phyloP scores from a whole-genome alignment of 192 early-diverging fungal species.

The Backusella circina region DNA sequence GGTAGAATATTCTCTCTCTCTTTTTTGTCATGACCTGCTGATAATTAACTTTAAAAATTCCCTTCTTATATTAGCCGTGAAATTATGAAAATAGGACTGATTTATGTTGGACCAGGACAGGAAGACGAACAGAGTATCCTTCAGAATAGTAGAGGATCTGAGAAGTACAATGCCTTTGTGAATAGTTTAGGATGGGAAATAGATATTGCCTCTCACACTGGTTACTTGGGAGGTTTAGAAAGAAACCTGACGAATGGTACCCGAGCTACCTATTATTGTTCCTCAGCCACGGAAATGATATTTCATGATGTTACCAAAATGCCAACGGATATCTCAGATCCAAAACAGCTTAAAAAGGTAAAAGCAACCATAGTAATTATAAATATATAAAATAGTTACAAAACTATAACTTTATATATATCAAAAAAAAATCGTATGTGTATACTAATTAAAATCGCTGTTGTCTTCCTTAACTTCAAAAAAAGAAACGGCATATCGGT shows the following conservation, averaged over 20 bases:
- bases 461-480: no score
- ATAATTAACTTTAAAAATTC: constrained; percentile 11
- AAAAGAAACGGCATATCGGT: constrained; percentile 96
- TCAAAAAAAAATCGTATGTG: background rate
- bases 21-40: background rate
- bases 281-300: constrained; percentile 80
- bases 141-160: constrained; percentile 69
- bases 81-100: constrained; percentile 82
- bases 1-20: constrained; percentile 38
- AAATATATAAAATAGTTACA: background rate
- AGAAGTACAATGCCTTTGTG: constrained; percentile 83
- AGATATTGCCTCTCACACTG: constrained; percentile 76
- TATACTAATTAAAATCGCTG: background rate
- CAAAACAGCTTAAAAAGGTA: constrained; percentile 92
- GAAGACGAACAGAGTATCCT: constrained; percentile 87
- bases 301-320: constrained; percentile 91
- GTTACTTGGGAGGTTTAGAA: constrained; percentile 90
- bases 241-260: constrained; percentile 72
- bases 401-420: background rate
- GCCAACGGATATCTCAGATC: constrained; percentile 77
- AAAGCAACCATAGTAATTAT: background rate
- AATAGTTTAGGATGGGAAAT: constrained; percentile 91
- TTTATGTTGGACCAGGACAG: constrained; percentile 91
- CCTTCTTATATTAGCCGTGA: constrained; percentile 56
- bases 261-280: constrained; percentile 79